Base-by-base conservation (phyloP, 352 stramenopile species). In the Phytopythium mirpurense region DNA sequence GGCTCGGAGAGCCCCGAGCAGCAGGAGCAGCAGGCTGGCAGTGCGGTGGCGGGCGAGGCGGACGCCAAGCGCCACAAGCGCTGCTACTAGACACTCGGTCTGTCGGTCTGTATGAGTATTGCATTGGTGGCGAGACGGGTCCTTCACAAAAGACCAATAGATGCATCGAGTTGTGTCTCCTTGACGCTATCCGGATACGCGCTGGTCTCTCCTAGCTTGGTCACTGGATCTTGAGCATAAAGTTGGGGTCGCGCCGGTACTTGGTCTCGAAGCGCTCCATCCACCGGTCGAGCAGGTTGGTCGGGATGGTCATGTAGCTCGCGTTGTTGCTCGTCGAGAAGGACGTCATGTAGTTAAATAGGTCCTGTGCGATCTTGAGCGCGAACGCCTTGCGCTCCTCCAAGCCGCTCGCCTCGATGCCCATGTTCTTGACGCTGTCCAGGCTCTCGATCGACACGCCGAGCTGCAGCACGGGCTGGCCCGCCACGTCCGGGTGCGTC, bases 311-410 rank as follows among this genome's bases (percentile, higher is more conserved):
- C 83, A 97, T 95, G 60, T 84, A 84, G 26, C 73, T 74, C 27
- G 79, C 78, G 49, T 61, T 76, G 54, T 78, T 85, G 61, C 70
- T 83, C 34, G 64, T 85, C 2, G 78, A 87, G 69, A 96, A 97
- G 51, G 78, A 93, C 61, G 76, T 83, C 75, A 97, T 92, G 65
- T 88, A 97, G 61, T 94, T 93, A 68, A 95, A 97, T 63, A 97
- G 63, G 63, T 97, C 88, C 57, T 88, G 68, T 5, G 88, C 90
- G 65, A 97, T 96, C 64, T 96, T 96, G 57, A 94, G 84, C 21
- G 88, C 90, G 38, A 96, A 92, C 32, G 79, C 68, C 51, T 88
- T 87, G 60, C 84, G 76, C 57, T 88, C 74, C 37, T 72, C 68
- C 27, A 83, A 47, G 18, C 78, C 78, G 31, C 74, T 82, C 45